These are phyloP conservation scores for Crithidia mellificae DNA, from an alignment of 208 protist genomes.

Conservation along the genomic window DNA sequence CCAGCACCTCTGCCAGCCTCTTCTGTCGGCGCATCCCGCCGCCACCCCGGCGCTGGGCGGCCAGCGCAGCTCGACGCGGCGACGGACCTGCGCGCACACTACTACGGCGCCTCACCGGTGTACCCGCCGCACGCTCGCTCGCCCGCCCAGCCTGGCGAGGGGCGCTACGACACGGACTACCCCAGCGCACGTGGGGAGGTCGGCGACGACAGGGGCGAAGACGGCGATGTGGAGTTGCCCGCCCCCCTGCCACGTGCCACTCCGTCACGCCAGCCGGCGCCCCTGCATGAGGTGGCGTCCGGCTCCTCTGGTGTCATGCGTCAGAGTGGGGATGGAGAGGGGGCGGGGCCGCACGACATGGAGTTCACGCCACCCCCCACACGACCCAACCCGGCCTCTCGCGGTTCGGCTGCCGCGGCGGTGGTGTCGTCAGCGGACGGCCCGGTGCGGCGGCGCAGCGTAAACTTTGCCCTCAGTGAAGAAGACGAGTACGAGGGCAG, in stretches of 20 bases:
- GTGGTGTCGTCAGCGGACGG: conserved; percentile 1
- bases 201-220: background rate
- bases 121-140: background rate
- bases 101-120: background rate
- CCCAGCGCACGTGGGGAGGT: too few species aligned
- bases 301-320: background rate
- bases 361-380: conserved; percentile 2
- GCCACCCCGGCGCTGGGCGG: background rate
- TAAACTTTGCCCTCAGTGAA: conserved; percentile 9
- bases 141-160: background rate
- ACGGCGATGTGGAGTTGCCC: background rate
- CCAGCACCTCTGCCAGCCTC: background rate
- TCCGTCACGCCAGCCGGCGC: background rate
- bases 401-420: background rate
- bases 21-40: background rate
- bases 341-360: conserved; percentile 2
- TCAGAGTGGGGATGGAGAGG: background rate
- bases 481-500: conserved; percentile 3
- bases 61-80: background rate
- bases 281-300: background rate
- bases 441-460: conserved; percentile 11
- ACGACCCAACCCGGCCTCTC: background rate
- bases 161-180: conserved; percentile 12
- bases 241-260: background rate
- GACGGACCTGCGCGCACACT: conserved; percentile 9